Percentiles rank a stretch among this genome's conserved stretches.
These are phyloP conservation scores for Wickerhamiella australiensis DNA, from an alignment of 805 yeast species.

Conservation along the genomic window DNA sequence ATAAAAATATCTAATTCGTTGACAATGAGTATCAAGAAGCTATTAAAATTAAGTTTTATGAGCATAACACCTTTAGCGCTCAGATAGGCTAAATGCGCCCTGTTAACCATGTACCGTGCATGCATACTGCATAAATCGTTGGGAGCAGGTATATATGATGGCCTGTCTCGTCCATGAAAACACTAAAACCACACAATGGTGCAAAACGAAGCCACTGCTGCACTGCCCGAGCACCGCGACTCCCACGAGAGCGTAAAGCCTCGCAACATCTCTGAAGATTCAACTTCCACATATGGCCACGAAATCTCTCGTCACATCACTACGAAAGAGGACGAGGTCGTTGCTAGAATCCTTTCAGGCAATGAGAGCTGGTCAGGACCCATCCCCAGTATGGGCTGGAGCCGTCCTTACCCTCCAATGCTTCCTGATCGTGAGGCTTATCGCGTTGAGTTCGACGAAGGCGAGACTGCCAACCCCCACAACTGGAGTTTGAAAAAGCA, in stretches of 20 bases:
- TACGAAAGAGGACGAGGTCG: conserved; percentile 1
- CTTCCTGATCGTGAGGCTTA: conserved; percentile 13
- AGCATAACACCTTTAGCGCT: too few relatives aligned
- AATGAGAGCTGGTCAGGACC: not conserved
- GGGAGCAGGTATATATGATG: not conserved
- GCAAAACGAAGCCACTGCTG: not conserved
- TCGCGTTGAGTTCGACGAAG: conserved; percentile 14
- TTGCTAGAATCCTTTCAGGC: not conserved
- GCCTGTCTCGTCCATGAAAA: too few relatives aligned
- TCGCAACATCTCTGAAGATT: not conserved
- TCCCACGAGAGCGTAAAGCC: not conserved
- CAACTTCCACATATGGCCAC: not conserved
- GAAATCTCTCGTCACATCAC: not conserved
- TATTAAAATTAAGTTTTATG: too few relatives aligned
- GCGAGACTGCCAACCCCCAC: conserved; percentile 9
- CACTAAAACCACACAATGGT: not conserved
- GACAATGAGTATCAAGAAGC: not conserved
- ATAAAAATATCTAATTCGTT: too few relatives aligned
- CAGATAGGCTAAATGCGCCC: too few relatives aligned
- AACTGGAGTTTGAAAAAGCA: conserved; percentile 11
- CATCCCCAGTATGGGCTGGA: conserved; percentile 12
- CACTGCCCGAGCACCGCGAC: not conserved
- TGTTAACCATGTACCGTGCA: not conserved
- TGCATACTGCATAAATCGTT: not conserved
- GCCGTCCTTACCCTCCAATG: conserved; percentile 11